These are phyloP conservation scores for Pythium rhizo-oryzae DNA, from an alignment of 352 stramenopile species.

Conservation along the genomic window DNA sequence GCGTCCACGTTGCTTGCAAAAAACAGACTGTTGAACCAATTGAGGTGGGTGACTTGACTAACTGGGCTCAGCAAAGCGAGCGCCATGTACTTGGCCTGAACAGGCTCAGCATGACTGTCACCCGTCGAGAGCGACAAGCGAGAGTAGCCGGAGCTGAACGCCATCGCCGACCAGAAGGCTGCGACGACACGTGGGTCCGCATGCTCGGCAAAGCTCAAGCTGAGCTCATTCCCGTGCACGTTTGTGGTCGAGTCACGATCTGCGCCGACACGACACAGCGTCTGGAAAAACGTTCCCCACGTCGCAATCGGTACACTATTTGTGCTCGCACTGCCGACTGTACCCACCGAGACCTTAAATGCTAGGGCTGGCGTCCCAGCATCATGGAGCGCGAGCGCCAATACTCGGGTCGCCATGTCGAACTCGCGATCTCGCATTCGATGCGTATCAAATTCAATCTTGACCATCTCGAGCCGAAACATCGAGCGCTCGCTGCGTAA, in stretches of 20 bases:
- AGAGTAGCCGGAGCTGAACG: slow-evolving; percentile 9
- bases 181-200: slow-evolving; percentile 5
- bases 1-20: neutral
- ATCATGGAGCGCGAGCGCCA: slow-evolving; percentile 14
- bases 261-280: slow-evolving; percentile 9
- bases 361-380: neutral
- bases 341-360: slow-evolving; percentile 4
- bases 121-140: slow-evolving; percentile 3
- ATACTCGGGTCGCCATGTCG: neutral
- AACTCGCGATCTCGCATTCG: neutral
- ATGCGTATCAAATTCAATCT: slow-evolving; percentile 5
- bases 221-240: neutral
- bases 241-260: neutral
- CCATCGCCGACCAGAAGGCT: slow-evolving; percentile 14
- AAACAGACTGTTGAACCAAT: slow-evolving; percentile 1
- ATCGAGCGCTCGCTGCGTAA: neutral
- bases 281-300: slow-evolving; percentile 11
- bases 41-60: neutral
- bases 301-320: neutral
- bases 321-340: neutral
- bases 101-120: neutral
- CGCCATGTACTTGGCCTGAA: slow-evolving; percentile 8
- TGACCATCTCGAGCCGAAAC: slow-evolving; percentile 12
- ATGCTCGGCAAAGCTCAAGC: neutral
- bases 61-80: slow-evolving; percentile 2